Evolutionary conservation across 257 asterid species (phyloP).

Genomic region (Solanum infundibuliforme): DNA sequence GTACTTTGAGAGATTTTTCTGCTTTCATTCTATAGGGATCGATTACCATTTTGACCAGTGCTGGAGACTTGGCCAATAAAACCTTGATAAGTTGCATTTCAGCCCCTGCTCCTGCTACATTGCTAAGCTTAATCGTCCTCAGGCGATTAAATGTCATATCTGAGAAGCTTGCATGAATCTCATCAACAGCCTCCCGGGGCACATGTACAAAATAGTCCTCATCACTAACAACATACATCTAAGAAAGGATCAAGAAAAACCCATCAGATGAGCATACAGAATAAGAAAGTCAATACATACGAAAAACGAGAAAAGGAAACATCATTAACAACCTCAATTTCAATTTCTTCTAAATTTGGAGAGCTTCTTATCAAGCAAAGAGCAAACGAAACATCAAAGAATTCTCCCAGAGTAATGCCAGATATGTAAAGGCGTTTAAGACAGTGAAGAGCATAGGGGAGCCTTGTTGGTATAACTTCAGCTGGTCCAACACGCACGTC

Average conservation of each 20-base stretch:
- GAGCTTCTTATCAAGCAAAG: constrained; percentile 13
- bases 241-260: neutral
- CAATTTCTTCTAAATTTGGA: neutral
- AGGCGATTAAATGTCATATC: neutral
- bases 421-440: neutral
- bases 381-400: neutral
- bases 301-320: neutral
- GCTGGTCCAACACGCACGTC: neutral
- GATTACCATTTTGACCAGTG: neutral
- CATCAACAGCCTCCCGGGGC: neutral
- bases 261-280: neutral
- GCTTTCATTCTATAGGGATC: neutral
- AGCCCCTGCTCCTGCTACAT: neutral
- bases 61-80: neutral
- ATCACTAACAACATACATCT: neutral
- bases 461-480: neutral
- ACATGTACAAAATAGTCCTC: neutral
- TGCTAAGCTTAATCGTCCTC: neutral
- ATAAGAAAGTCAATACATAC: neutral
- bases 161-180: neutral
- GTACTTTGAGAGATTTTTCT: neutral
- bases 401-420: neutral
- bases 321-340: neutral
- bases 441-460: neutral
- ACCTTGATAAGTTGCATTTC: neutral